Percentiles rank a stretch among this genome's conserved stretches.
Conservation (phyloP, 148 eudicot species). For the Rhododendron molle region DNA sequence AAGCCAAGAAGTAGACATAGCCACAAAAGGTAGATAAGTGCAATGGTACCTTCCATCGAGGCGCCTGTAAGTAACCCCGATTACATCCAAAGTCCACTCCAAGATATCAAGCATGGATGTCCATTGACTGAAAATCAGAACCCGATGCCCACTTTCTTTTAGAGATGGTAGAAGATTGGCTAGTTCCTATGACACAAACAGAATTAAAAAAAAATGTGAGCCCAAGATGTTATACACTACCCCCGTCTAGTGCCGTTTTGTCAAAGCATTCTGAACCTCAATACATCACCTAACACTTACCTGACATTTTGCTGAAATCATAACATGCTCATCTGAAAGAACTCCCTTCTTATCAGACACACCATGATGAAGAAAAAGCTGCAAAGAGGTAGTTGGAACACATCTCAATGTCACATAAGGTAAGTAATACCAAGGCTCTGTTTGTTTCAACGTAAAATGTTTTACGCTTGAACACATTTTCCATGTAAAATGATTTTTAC, state of each 20-base stretch:
- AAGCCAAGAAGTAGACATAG: not conserved
- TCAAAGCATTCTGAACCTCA: not conserved
- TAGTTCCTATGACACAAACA: slow-evolving; percentile 51
- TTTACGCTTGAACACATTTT: no score
- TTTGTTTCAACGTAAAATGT: no score
- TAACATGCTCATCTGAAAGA: slow-evolving; percentile 66
- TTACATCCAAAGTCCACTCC: slow-evolving; percentile 96
- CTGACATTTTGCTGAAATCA: slow-evolving; percentile 85
- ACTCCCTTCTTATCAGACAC: slow-evolving; percentile 51
- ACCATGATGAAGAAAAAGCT: slow-evolving; percentile 70
- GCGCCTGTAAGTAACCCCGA: slow-evolving; percentile 78
- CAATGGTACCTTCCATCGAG: slow-evolving; percentile 92
- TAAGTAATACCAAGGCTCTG: not conserved
- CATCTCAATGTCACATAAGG: slow-evolving; percentile 10
- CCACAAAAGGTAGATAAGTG: slow-evolving; percentile 9
- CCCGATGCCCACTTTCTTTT: slow-evolving; percentile 67
- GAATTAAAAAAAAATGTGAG: not conserved
- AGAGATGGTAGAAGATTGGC: slow-evolving; percentile 72
- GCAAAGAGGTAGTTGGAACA: slow-evolving; percentile 28
- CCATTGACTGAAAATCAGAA: slow-evolving; percentile 98
- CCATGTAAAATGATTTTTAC: no score
- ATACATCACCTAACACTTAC: slow-evolving; percentile 30
- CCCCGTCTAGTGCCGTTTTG: not conserved
- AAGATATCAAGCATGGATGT: slow-evolving; percentile 99
- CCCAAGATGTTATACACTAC: not conserved